A percentile compares a stretch with the other conserved stretches of the same genome.
Evolutionary conservation across 257 asterid genomes (phyloP).

Genomic region (Solanum clarkiae): DNA sequence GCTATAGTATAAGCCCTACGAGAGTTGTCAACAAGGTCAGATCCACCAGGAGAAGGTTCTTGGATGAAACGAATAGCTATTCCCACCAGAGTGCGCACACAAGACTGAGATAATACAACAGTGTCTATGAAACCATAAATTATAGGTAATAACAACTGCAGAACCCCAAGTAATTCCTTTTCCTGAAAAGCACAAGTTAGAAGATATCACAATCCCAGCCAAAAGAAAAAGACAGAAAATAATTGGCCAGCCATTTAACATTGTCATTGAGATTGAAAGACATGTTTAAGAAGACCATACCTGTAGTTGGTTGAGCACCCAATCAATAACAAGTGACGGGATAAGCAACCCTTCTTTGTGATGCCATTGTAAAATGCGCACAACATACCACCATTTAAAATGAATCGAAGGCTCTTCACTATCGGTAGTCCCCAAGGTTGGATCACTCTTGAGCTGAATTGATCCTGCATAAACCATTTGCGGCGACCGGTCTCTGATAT

Average conservation of each 20-base stretch:
- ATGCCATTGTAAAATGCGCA: constrained; percentile 91
- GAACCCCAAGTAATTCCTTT: constrained; percentile 66
- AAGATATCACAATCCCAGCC: background rate
- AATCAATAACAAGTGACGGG: constrained; percentile 86
- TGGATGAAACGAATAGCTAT: constrained; percentile 65
- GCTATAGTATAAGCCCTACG: constrained; percentile 83
- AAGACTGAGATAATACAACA: constrained; percentile 83
- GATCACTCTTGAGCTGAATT: constrained; percentile 42
- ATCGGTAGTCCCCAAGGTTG: constrained; percentile 32
- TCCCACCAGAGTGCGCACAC: constrained; percentile 68
- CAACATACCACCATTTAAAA: constrained; percentile 98
- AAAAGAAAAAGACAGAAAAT: background rate
- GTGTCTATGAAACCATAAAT: constrained; percentile 83
- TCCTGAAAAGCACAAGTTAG: constrained; percentile 48
- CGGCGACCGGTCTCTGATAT: constrained; percentile 54
- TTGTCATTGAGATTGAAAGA: background rate
- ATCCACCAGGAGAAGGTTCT: constrained; percentile 97
- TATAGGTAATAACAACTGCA: constrained; percentile 89
- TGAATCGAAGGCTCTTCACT: constrained; percentile 77
- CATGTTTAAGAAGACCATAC: constrained; percentile 21
- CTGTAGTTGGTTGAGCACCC: constrained; percentile 98
- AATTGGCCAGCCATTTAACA: background rate
- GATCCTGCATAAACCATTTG: constrained; percentile 61
- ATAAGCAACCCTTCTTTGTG: constrained; percentile 83
- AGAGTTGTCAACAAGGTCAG: constrained; percentile 93